These are phyloP conservation scores for Croton laevigatus DNA, from an alignment of 441 rosid species.

Conservation along the genomic window DNA sequence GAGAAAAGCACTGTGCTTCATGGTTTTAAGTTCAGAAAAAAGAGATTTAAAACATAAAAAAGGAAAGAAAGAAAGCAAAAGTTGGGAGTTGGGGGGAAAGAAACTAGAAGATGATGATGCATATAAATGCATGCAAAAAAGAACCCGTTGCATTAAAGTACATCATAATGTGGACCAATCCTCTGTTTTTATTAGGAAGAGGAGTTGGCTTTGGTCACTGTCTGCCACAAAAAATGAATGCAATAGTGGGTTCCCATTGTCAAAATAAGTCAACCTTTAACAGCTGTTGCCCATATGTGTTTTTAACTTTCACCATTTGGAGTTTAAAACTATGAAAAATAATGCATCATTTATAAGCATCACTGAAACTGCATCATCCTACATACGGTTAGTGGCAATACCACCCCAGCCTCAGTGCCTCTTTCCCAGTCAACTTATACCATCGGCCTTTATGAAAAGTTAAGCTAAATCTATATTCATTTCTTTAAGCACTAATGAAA, in stretches of 20 bases:
- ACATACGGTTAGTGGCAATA: slow-evolving; percentile 17
- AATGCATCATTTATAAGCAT: slow-evolving; percentile 12
- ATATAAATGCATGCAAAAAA: slow-evolving; percentile 36
- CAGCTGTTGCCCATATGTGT: slow-evolving; percentile 42
- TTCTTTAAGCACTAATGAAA: slow-evolving; percentile 2
- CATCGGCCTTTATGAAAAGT: too few relatives aligned
- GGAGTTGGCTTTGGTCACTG: slow-evolving; percentile 21
- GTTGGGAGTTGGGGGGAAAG: not conserved
- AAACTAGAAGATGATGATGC: slow-evolving; percentile 13
- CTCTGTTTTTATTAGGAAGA: not conserved
- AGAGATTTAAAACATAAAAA: not conserved
- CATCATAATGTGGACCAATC: slow-evolving; percentile 19
- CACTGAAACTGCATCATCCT: slow-evolving; percentile 24
- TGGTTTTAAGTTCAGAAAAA: slow-evolving; percentile 23
- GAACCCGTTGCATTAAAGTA: slow-evolving; percentile 3
- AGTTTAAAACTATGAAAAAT: not conserved
- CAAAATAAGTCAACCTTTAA: slow-evolving; percentile 37
- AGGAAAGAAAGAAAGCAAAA: not conserved
- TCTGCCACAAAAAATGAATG: slow-evolving; percentile 32
- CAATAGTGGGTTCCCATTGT: slow-evolving; percentile 33
- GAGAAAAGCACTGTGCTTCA: slow-evolving; percentile 48
- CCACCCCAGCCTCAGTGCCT: slow-evolving; percentile 16
- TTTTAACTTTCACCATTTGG: not conserved
- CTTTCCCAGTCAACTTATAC: too few relatives aligned
- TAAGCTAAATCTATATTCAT: not conserved